Conservation (phyloP, 495 filamentous ascomycete genomes). For the Aspergillus ellipticus region DNA sequence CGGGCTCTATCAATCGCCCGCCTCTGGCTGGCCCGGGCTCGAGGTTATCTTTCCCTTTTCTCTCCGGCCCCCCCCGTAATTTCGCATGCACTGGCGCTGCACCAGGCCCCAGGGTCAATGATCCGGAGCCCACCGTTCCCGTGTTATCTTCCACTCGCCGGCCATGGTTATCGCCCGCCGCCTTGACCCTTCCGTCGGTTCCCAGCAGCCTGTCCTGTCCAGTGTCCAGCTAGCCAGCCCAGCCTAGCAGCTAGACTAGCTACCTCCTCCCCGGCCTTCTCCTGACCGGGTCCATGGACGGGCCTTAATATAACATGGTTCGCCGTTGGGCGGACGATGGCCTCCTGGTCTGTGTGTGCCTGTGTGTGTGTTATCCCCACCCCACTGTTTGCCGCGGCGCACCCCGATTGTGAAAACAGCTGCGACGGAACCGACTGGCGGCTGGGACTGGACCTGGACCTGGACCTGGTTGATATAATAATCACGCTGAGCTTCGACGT, state of each 20-base stretch:
- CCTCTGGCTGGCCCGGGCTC: slow-evolving; percentile 7
- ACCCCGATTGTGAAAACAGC: not conserved
- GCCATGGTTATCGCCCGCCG: slow-evolving; percentile 4
- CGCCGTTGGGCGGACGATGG: not conserved
- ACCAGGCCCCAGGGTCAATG: not conserved
- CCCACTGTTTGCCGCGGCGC: not conserved
- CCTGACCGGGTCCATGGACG: no score
- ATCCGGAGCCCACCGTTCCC: not conserved
- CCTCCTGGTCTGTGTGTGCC: no score
- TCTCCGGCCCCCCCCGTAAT: not conserved
- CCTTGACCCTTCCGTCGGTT: not conserved
- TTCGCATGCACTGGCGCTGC: no score
- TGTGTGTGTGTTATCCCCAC: not conserved
- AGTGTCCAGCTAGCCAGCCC: no score
- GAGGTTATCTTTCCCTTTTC: not conserved
- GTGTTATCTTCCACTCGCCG: not conserved
- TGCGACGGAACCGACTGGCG: not conserved
- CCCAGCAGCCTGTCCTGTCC: not conserved
- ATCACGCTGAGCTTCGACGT: slow-evolving; percentile 2
- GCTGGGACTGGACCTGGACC: no score
- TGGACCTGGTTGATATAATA: not conserved
- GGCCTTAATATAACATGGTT: slow-evolving; percentile 1
- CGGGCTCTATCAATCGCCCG: slow-evolving; percentile 8
- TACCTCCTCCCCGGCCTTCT: no score
- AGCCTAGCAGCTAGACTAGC: no score